Percentiles rank a stretch among this genome's conserved stretches.
phyloP scores from a whole-genome alignment of 768 basidiomycete genomes.

The Psilocybe tampanensis region DNA sequence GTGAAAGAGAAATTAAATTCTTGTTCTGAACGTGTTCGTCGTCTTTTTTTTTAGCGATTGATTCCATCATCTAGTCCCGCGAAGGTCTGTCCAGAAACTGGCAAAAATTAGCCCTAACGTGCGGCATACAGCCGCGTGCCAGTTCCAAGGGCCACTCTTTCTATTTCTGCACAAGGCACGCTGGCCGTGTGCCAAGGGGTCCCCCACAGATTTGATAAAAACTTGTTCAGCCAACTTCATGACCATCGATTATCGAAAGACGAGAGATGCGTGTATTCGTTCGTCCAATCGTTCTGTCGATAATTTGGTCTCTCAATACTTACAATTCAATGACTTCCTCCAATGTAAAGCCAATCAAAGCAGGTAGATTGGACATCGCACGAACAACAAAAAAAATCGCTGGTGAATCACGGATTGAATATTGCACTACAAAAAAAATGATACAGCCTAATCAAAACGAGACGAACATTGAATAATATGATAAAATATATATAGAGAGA shows the following conservation, averaged over 20 bases:
- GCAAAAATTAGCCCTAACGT: conserved; percentile 25
- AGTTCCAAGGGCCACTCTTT: conserved; percentile 22
- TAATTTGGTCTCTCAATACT: too few relatives aligned
- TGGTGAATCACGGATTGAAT: conserved; percentile 6
- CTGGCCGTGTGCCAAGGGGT: conserved; percentile 12
- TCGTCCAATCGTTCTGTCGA: too few relatives aligned
- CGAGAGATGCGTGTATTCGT: too few relatives aligned
- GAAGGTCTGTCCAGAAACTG: conserved; percentile 16
- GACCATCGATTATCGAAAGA: too few relatives aligned
- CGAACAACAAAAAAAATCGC: background rate
- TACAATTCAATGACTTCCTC: too few relatives aligned
- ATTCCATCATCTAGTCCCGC: conserved; percentile 7
- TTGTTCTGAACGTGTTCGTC: conserved; percentile 10
- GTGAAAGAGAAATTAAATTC: conserved; percentile 9
- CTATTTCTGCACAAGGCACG: conserved; percentile 25
- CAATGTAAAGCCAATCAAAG: background rate
- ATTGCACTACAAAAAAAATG: conserved; percentile 22
- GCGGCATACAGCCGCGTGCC: conserved; percentile 27
- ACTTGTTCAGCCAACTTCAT: too few relatives aligned
- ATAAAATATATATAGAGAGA: conserved; percentile 17
- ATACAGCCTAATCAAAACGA: conserved; percentile 23
- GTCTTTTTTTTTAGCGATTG: background rate
- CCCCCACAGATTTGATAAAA: conserved; percentile 6
- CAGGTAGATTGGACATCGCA: background rate
- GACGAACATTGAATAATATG: conserved; percentile 23